Base-by-base conservation (phyloP, 1,139 yeast species). In the Trichomonascaceae sp. region DNA sequence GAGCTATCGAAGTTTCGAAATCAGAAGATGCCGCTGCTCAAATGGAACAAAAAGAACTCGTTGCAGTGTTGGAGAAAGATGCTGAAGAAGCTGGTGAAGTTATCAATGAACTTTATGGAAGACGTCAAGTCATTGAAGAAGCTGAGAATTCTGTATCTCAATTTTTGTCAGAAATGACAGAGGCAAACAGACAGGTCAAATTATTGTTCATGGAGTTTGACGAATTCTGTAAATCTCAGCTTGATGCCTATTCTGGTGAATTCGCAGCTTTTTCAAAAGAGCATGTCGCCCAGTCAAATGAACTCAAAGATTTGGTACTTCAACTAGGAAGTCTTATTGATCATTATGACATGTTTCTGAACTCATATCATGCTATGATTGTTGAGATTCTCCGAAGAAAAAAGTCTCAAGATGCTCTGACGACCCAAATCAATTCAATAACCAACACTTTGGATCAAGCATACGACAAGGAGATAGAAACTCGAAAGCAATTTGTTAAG, bases 381-480 rank as follows among this genome's bases (percentile, higher is more conserved):
- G 57, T 74, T 17, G 89, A 83, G 60, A 70, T 79, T 1, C 68
- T 75, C 6, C 72, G 88, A 50, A 71, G 87, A 45, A 62, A 65
- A 17, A 64, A 66, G 4, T 63, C 76, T 0, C 76, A 79, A 50
- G 60, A 58, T 0, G 66, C 72, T 49, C 72, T 82, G 66, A 60
- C 67, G n/a, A 58, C 60, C 2, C 60, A 79, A 8, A 64, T 80
- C 0, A 64, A 70, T 4, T 73, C 73, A 1, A 74, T 83, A 60
- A 69, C 74, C 47, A 51, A 60, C 0, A 69, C 73, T 51, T 61
- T 82, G 17, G 59, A 67, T 19, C 57, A 61, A 2, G 61, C 79
- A 1, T 71, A 61, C 24, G 55, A 58, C 10, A 73, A 74, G 2
- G 87, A 83, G 57, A 62, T 65, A 41, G 65, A 63, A 1, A 63